A percentile compares a stretch with the other conserved stretches of the same genome.
These are phyloP conservation scores for Tinospora cordifolia DNA, from an alignment of 164 flowering plant genomes.

Conservation along the genomic window DNA sequence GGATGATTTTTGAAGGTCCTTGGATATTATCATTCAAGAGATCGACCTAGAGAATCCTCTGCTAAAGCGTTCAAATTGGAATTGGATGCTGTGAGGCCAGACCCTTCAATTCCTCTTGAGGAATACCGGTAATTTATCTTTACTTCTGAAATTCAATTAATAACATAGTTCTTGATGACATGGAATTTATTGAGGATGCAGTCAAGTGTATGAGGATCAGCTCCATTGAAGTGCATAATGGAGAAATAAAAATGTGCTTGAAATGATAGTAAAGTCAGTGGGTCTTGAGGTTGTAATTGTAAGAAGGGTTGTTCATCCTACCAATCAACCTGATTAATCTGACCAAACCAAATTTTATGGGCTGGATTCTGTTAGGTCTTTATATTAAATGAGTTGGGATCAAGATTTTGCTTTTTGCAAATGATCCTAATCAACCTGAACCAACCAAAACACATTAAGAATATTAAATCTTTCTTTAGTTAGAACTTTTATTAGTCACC, in stretches of 20 bases:
- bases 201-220: background rate
- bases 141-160: background rate
- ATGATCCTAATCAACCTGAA: too few relatives aligned
- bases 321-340: too few relatives aligned
- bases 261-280: background rate
- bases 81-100: constrained; percentile 82
- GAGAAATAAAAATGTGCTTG: background rate
- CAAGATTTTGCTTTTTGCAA: too few relatives aligned
- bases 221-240: background rate
- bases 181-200: background rate
- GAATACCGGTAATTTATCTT: constrained; percentile 63
- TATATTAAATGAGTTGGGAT: too few relatives aligned
- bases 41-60: constrained; percentile 70
- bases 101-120: constrained; percentile 78
- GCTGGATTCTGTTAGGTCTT: too few relatives aligned
- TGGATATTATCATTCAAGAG: constrained; percentile 70
- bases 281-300: background rate
- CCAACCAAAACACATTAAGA: too few relatives aligned
- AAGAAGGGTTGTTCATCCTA: too few relatives aligned
- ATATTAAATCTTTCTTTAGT: too few relatives aligned
- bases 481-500: too few relatives aligned
- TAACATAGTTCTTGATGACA: background rate
- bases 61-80: constrained; percentile 76
- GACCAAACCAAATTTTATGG: too few relatives aligned
- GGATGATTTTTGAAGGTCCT: constrained; percentile 45